These are phyloP conservation scores for Lasiosphaeria hispida DNA, from an alignment of 495 filamentous ascomycete species.

Conservation along the genomic window DNA sequence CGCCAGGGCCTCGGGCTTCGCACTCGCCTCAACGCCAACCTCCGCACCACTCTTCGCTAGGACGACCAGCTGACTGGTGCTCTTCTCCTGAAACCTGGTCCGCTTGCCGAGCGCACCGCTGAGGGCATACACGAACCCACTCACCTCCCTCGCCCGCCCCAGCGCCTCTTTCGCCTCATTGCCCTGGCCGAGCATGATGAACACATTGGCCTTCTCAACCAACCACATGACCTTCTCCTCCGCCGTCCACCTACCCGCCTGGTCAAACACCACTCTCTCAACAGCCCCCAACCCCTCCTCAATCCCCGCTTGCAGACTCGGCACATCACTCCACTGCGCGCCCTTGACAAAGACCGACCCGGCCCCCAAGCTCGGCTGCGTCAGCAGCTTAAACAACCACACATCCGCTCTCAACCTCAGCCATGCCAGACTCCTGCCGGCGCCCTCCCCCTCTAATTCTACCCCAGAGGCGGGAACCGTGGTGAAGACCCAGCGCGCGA, in stretches of 20 bases:
- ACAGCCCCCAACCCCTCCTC: constrained; percentile 47
- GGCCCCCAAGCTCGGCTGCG: constrained; percentile 64
- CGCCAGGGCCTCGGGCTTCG: constrained; percentile 62
- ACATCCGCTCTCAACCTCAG: constrained; percentile 69
- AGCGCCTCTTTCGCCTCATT: constrained; percentile 70
- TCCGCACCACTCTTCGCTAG: constrained; percentile 66
- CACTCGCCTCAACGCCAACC: neutral
- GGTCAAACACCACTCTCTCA: constrained; percentile 33
- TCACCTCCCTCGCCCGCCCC: constrained; percentile 56
- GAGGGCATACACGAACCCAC: constrained; percentile 75
- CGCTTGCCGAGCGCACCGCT: constrained; percentile 86
- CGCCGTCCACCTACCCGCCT: constrained; percentile 18
- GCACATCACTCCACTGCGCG: constrained; percentile 49
- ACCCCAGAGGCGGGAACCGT: constrained; percentile 11
- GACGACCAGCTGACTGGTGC: constrained; percentile 88
- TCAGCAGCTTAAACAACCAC: constrained; percentile 83
- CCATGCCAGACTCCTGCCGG: constrained; percentile 41
- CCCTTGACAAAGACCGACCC: constrained; percentile 42
- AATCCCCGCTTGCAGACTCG: constrained; percentile 47
- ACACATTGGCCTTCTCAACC: constrained; percentile 76
- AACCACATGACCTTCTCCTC: constrained; percentile 61
- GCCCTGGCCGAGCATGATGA: constrained; percentile 84
- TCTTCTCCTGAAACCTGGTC: constrained; percentile 87
- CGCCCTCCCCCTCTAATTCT: constrained; percentile 2
- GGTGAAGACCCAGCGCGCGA: constrained; percentile 69